Conservation (phyloP, 108 stramenopile genomes). For the Poteriospumella lacustris region DNA sequence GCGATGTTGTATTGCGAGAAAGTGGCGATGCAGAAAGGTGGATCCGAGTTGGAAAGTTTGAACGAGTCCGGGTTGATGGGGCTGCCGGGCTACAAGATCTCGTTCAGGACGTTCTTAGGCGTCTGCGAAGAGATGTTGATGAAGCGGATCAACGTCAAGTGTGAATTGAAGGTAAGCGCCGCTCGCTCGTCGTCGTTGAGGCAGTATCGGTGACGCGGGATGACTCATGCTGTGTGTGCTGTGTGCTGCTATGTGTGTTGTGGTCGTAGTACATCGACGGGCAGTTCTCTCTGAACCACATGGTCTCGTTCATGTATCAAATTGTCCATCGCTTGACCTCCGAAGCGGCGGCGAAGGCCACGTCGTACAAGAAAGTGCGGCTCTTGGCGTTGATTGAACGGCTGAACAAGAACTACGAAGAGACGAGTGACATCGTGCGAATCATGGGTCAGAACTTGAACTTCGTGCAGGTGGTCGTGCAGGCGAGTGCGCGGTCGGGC, state of each 20-base stretch:
- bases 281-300: not conserved
- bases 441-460: slow-evolving; percentile 5
- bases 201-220: no score
- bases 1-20: slow-evolving; percentile 14
- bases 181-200: no score
- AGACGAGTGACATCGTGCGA: not conserved
- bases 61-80: no score
- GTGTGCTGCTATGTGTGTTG: no score
- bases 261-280: not conserved
- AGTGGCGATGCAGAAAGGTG: not conserved
- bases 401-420: not conserved
- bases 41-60: not conserved
- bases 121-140: not conserved
- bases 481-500: not conserved
- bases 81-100: no score
- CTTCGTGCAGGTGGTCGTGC: not conserved
- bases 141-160: not conserved
- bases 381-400: not conserved
- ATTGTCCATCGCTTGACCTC: not conserved
- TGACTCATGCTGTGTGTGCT: no score
- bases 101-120: not conserved
- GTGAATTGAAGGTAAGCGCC: no score
- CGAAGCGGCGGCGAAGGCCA: not conserved
- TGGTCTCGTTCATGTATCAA: not conserved
- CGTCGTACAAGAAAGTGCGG: not conserved